Evolutionary conservation across 129 eudicot genomes (phyloP).

Genomic region (Erigeron canadensis): DNA sequence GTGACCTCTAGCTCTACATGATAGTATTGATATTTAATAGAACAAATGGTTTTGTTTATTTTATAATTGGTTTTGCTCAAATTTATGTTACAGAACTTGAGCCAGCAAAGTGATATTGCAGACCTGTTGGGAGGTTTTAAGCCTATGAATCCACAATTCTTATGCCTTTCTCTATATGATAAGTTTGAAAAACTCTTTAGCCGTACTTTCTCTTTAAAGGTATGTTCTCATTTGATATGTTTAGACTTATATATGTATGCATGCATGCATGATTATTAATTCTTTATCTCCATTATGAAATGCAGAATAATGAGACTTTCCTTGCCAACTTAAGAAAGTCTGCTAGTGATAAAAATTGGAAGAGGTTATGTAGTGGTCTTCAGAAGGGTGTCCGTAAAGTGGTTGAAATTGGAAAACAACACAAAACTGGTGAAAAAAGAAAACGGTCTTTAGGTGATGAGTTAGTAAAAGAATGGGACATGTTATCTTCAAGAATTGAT

Average conservation of each 20-base stretch:
- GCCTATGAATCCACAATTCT: slow-evolving; percentile 69
- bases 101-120: slow-evolving; percentile 98
- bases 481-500: slow-evolving; percentile 52
- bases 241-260: slow-evolving; percentile 8
- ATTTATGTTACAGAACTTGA: slow-evolving; percentile 65
- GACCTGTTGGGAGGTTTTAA: slow-evolving; percentile 91
- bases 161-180: slow-evolving; percentile 75
- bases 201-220: slow-evolving; percentile 61
- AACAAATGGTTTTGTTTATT: not conserved
- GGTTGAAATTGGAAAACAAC: slow-evolving; percentile 35
- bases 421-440: slow-evolving; percentile 56
- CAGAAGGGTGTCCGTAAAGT: slow-evolving; percentile 45
- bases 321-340: slow-evolving; percentile 47
- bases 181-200: slow-evolving; percentile 70
- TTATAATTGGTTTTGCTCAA: slow-evolving; percentile 15
- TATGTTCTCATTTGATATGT: slow-evolving; percentile 21
- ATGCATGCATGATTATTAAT: not conserved
- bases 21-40: slow-evolving; percentile 2
- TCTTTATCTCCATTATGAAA: slow-evolving; percentile 1
- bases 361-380: slow-evolving; percentile 46
- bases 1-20: not conserved
- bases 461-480: slow-evolving; percentile 56
- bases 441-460: slow-evolving; percentile 59
- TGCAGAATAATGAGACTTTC: slow-evolving; percentile 52
- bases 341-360: slow-evolving; percentile 66